Base-by-base conservation (phyloP, 768 basidiomycete species). In the Lactarius hengduanensis region DNA sequence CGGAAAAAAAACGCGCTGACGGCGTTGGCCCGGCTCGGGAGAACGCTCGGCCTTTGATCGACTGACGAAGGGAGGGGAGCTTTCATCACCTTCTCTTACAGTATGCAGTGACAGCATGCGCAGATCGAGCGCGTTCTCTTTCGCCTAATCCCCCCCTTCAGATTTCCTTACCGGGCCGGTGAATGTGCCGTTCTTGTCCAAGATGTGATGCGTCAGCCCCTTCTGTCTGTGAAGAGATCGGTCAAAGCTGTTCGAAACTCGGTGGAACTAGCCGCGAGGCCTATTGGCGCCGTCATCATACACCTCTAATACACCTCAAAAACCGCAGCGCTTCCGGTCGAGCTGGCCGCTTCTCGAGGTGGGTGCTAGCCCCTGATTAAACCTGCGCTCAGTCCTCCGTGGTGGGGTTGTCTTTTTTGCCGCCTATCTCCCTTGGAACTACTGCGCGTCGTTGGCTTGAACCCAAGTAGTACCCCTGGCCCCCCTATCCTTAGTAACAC, bases 181-280 rank as follows among this genome's bases (percentile, higher is more conserved):
- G 50, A 26, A 50, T 22, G 45, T 47, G n/a, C 45, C n/a, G 10
- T 47, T 47, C 45, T 30, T 22, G 45, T 10, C n/a, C 10, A 47
- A 47, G n/a, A 47, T 22, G 20, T 22, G 45, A 47, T 47, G 45
- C n/a, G n/a, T 47, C 45, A 22, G 36, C 36, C 22, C 47, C 9
- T n/a, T 50, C 22, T 13, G 50, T 50, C 22, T 53, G 50, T 22
- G 50, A n/a, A 53, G 50, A 53, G 50, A 53, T 53, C 50, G 50
- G 50, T 22, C 13, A 13, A 53, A 53, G 50, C 50, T 16, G 22
- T 53, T 53, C 50, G 20, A 18, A 50, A 50, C 47, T 22, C 22
- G n/a, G 47, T 22, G 47, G 47, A 22, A 22, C 47, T 5, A 22
- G 20, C n/a, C 11, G 43, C 43, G 9, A 6, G 43, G 43, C 20